Evolutionary conservation across 106 monocot species (phyloP).

Genomic region (Dendrobium catenatum): DNA sequence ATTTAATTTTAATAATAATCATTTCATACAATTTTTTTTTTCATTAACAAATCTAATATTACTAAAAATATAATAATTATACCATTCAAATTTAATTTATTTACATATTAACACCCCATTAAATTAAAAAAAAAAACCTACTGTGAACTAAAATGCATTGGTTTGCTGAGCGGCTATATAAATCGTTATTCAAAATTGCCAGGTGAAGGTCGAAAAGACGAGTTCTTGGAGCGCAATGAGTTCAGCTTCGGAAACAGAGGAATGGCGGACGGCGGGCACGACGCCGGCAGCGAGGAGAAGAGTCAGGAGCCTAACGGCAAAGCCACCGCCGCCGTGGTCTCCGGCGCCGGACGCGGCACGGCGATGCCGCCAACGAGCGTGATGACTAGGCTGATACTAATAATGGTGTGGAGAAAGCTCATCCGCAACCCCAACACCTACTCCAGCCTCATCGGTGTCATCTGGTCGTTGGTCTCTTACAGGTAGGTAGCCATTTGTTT

Average conservation of each 20-base stretch:
- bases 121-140: too few species aligned
- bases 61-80: too few species aligned
- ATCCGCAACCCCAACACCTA: constrained; percentile 74
- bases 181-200: not conserved
- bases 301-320: constrained; percentile 5
- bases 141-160: too few species aligned
- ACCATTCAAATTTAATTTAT: too few species aligned
- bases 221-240: constrained; percentile 33
- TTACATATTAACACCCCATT: too few species aligned
- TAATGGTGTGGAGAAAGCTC: constrained; percentile 76
- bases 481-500: constrained; percentile 12
- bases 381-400: constrained; percentile 64
- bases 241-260: constrained; percentile 9
- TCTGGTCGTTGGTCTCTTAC: constrained; percentile 58
- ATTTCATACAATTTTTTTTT: too few species aligned
- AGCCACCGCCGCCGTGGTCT: not conserved
- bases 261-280: constrained; percentile 4
- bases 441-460: constrained; percentile 55
- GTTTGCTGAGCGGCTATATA: too few species aligned
- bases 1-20: too few species aligned
- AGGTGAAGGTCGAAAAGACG: constrained; percentile 23
- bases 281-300: constrained; percentile 5
- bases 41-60: too few species aligned
- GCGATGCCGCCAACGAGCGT: constrained; percentile 55
- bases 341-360: constrained; percentile 14